phyloP scores from a whole-genome alignment of 2,329 filamentous ascomycete genomes.

The Diplodia sapinea region DNA sequence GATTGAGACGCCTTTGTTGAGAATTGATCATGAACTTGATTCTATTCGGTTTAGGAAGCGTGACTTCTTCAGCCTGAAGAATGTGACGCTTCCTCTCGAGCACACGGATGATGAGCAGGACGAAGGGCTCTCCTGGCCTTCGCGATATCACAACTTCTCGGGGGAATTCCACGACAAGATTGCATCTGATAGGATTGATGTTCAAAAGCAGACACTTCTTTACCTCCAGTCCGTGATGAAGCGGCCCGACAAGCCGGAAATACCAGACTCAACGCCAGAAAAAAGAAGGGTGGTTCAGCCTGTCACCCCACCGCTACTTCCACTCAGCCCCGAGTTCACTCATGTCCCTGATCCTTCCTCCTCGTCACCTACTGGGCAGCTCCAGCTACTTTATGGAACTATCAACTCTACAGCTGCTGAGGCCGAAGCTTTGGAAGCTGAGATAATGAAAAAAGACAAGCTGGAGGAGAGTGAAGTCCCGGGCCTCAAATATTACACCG shows the following conservation, averaged over 20 bases:
- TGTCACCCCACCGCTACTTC: slow-evolving; percentile 57
- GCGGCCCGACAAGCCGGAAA: background rate
- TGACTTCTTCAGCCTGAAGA: slow-evolving; percentile 38
- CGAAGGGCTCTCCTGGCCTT: slow-evolving; percentile 52
- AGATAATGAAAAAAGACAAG: slow-evolving; percentile 41
- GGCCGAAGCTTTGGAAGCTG: slow-evolving; percentile 41
- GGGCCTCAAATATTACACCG: slow-evolving; percentile 31
- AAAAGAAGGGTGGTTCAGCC: slow-evolving; percentile 29
- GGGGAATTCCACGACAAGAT: slow-evolving; percentile 36
- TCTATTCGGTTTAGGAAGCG: slow-evolving; percentile 46
- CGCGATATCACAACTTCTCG: slow-evolving; percentile 42
- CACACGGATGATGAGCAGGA: slow-evolving; percentile 49
- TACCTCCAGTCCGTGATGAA: slow-evolving; percentile 42
- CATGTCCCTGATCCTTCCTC: slow-evolving; percentile 42
- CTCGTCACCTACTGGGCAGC: slow-evolving; percentile 46
- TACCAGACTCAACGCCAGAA: background rate
- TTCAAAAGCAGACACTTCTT: slow-evolving; percentile 44
- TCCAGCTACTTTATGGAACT: slow-evolving; percentile 48
- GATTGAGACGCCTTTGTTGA: slow-evolving; percentile 55
- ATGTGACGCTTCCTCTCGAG: slow-evolving; percentile 46
- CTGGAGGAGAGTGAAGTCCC: background rate
- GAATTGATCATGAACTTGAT: slow-evolving; percentile 54
- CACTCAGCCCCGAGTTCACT: slow-evolving; percentile 49
- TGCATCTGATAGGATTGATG: slow-evolving; percentile 47
- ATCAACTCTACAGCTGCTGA: slow-evolving; percentile 46